Evolutionary conservation across 1,284 basidiomycete species (phyloP).

Genomic region (Trametes pubescens): DNA sequence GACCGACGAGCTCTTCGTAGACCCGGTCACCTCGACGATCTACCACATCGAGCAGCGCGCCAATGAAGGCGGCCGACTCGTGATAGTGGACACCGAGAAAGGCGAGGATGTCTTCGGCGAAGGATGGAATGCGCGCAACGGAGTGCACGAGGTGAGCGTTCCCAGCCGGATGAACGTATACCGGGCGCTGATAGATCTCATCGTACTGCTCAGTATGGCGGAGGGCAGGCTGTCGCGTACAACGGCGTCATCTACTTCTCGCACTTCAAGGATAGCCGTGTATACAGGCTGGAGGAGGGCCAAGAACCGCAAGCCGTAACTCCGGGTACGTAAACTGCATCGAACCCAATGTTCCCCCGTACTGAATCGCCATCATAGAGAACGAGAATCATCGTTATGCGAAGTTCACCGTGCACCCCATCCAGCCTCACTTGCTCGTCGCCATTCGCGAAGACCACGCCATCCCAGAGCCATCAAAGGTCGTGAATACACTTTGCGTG

Average conservation of each 20-base stretch:
- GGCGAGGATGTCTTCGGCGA: slow-evolving; percentile 58
- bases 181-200: background rate
- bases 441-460: slow-evolving; percentile 77
- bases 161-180: background rate
- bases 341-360: background rate
- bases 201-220: slow-evolving; percentile 45
- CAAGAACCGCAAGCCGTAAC: slow-evolving; percentile 61
- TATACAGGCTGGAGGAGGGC: slow-evolving; percentile 53
- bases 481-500: slow-evolving; percentile 65
- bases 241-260: slow-evolving; percentile 64
- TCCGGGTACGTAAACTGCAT: slow-evolving; percentile 54
- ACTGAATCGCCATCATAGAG: slow-evolving; percentile 40
- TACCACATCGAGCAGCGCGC: slow-evolving; percentile 73
- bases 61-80: slow-evolving; percentile 63
- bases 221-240: slow-evolving; percentile 59
- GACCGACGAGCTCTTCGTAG: slow-evolving; percentile 58
- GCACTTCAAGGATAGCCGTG: slow-evolving; percentile 56
- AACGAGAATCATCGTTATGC: slow-evolving; percentile 66
- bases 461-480: slow-evolving; percentile 57
- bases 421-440: slow-evolving; percentile 55
- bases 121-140: slow-evolving; percentile 63
- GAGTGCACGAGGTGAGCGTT: slow-evolving; percentile 61
- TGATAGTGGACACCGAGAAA: slow-evolving; percentile 59
- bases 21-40: slow-evolving; percentile 56
- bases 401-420: slow-evolving; percentile 57